Percentiles rank a stretch among this genome's conserved stretches.
phyloP scores from a whole-genome alignment of 345 rosid genomes.

The Euphorbia peplus region DNA sequence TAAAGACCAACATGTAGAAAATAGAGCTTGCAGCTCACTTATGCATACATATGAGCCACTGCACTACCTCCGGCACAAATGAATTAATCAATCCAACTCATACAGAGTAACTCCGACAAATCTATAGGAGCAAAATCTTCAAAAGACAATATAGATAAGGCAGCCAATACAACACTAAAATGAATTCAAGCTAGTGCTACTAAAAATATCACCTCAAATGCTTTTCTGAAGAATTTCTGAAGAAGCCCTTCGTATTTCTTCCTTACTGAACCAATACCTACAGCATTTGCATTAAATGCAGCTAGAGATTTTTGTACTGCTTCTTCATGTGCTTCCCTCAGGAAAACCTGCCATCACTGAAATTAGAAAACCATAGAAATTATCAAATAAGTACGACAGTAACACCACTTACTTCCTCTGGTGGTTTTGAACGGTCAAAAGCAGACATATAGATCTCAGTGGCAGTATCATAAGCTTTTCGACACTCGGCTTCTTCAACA shows the following conservation, averaged over 20 bases:
- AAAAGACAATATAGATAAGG: neutral
- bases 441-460: constrained; percentile 59
- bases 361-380: constrained; percentile 29
- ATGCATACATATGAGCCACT: neutral
- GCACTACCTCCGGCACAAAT: neutral
- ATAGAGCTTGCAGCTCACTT: neutral
- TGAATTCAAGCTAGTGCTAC: neutral
- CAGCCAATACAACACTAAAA: too few species aligned
- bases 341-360: constrained; percentile 47
- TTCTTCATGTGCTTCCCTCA: constrained; percentile 90
- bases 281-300: constrained; percentile 68
- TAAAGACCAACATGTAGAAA: neutral
- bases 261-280: constrained; percentile 72
- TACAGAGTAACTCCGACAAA: neutral
- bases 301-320: constrained; percentile 72
- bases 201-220: constrained; percentile 62
- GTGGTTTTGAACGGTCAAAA: constrained; percentile 70
- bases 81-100: neutral
- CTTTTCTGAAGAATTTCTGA: constrained; percentile 74
- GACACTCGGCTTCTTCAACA: constrained; percentile 98
- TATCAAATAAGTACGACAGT: constrained; percentile 13
- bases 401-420: constrained; percentile 70
- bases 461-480: constrained; percentile 83
- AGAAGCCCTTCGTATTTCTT: constrained; percentile 86
- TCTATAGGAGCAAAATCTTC: neutral